A percentile compares a stretch with the other conserved stretches of the same genome.
phyloP scores from a whole-genome alignment of 352 stramenopile genomes.

The Phytophthora quininea region DNA sequence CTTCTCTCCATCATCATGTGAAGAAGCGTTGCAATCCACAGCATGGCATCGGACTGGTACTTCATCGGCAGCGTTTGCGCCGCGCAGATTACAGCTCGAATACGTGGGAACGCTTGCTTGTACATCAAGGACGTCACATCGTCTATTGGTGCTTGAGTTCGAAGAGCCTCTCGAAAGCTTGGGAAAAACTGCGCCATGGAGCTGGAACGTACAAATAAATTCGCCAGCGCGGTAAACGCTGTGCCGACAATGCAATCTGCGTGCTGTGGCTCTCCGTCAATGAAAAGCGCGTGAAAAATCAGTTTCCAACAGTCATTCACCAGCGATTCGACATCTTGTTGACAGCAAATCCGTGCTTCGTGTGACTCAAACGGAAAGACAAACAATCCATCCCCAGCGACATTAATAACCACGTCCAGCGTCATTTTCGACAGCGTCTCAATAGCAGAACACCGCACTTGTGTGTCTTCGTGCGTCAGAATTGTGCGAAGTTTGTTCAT shows the following conservation, averaged over 20 bases:
- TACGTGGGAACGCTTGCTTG: slow-evolving; percentile 67
- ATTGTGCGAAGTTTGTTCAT: slow-evolving; percentile 80
- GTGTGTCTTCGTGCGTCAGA: slow-evolving; percentile 68
- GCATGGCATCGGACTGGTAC: slow-evolving; percentile 60
- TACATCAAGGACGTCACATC: slow-evolving; percentile 69
- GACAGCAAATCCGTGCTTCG: slow-evolving; percentile 77
- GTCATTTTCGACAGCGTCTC: slow-evolving; percentile 60
- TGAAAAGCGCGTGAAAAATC: slow-evolving; percentile 69
- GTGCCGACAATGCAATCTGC: slow-evolving; percentile 34
- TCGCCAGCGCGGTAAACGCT: slow-evolving; percentile 67
- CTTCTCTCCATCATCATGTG: slow-evolving; percentile 86
- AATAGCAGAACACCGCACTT: slow-evolving; percentile 68
- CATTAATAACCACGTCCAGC: slow-evolving; percentile 50
- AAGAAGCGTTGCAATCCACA: slow-evolving; percentile 78
- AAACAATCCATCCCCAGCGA: slow-evolving; percentile 63
- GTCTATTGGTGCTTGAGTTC: slow-evolving; percentile 58
- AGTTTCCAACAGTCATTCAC: slow-evolving; percentile 84
- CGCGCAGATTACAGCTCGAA: slow-evolving; percentile 47
- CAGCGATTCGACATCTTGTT: slow-evolving; percentile 82
- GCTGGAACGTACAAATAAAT: slow-evolving; percentile 58
- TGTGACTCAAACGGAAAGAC: slow-evolving; percentile 86
- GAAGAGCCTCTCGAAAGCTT: slow-evolving; percentile 27
- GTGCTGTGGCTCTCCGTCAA: slow-evolving; percentile 23
- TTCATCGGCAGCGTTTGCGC: slow-evolving; percentile 62
- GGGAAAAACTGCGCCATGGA: slow-evolving; percentile 38